Conservation (phyloP, 306 rosid species). For the Vigna mungo region DNA sequence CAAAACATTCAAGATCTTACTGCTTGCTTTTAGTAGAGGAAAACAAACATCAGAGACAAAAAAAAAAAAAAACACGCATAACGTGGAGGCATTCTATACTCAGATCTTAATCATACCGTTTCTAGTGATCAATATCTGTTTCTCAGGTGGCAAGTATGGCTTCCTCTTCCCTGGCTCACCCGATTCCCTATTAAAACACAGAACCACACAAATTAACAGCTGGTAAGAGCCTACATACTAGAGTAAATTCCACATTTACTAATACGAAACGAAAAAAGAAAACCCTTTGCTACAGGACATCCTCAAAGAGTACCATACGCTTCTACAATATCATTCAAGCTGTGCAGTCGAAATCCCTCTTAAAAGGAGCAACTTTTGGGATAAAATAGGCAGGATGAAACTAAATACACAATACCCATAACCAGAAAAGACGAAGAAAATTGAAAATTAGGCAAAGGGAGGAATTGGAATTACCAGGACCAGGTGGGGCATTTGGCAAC, state of each 20-base stretch:
- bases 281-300: neutral
- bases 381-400: neutral
- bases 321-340: neutral
- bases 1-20: neutral
- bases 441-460: neutral
- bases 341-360: neutral
- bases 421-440: neutral
- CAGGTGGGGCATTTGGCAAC: constrained; percentile 99
- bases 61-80: no score
- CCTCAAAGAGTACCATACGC: neutral
- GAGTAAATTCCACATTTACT: constrained; percentile 1
- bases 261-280: constrained; percentile 12
- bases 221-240: neutral
- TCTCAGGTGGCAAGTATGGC: constrained; percentile 79
- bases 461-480: constrained; percentile 74
- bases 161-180: constrained; percentile 96
- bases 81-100: neutral
- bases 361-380: neutral
- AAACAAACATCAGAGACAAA: no score
- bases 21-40: no score
- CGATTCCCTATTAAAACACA: constrained; percentile 70
- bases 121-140: constrained; percentile 90
- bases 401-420: neutral
- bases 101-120: constrained; percentile 62
- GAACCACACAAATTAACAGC: constrained; percentile 3